These are phyloP conservation scores for Boechera stricta DNA, from an alignment of 345 rosid genomes.

Conservation along the genomic window DNA sequence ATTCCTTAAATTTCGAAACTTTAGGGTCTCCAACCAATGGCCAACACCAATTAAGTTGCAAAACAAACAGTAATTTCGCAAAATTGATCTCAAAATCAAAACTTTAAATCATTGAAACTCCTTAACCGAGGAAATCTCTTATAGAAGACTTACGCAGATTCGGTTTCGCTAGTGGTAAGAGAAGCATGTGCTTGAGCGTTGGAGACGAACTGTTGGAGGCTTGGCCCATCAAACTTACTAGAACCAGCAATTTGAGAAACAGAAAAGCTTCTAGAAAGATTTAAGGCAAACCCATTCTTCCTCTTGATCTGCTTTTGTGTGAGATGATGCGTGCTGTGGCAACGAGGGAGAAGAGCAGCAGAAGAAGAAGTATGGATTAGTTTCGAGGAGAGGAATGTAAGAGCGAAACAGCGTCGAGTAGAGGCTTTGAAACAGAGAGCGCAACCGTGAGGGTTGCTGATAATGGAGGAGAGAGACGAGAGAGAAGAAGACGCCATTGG, in stretches of 20 bases:
- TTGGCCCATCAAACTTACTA: conserved; percentile 51
- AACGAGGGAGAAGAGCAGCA: conserved; percentile 37
- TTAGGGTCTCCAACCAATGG: neutral
- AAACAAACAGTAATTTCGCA: neutral
- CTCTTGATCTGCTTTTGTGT: conserved; percentile 38
- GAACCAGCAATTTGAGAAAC: conserved; percentile 43
- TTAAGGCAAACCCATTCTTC: conserved; percentile 42
- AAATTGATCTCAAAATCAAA: conserved; percentile 14
- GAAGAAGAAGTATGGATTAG: conserved; percentile 18
- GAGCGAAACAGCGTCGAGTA: conserved; percentile 47
- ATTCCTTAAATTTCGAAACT: conserved; percentile 16
- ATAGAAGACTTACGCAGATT: conserved; percentile 57
- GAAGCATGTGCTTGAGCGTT: conserved; percentile 59
- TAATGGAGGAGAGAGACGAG: conserved; percentile 62
- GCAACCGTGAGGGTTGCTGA: conserved; percentile 51
- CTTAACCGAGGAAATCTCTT: neutral
- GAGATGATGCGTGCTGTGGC: conserved; percentile 30
- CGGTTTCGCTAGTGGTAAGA: conserved; percentile 50
- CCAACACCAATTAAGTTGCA: neutral
- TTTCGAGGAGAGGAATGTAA: conserved; percentile 50
- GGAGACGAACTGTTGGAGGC: conserved; percentile 66
- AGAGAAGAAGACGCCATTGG: conserved; percentile 72
- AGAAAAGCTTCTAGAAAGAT: conserved; percentile 58
- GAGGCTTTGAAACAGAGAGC: conserved; percentile 53
- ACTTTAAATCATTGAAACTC: conserved; percentile 2